These are phyloP conservation scores for Cornus kousa DNA, from an alignment of 148 eudicot genomes.

Conservation along the genomic window DNA sequence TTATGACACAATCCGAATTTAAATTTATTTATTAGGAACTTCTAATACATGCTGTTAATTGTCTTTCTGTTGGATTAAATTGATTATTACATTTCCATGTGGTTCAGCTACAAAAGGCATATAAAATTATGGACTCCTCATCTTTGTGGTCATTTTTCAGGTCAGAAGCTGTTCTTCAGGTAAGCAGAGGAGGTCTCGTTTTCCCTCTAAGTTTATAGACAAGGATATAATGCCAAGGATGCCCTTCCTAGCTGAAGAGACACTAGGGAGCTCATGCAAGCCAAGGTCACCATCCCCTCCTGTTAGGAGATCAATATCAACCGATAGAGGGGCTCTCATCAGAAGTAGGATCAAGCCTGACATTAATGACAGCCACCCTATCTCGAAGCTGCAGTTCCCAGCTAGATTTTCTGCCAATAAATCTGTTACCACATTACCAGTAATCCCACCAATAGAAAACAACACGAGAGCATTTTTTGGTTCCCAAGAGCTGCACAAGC, in stretches of 20 bases:
- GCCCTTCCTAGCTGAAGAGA: slow-evolving; percentile 65
- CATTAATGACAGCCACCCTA: slow-evolving; percentile 41
- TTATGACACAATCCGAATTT: neutral
- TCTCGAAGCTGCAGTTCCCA: slow-evolving; percentile 48
- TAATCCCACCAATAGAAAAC: slow-evolving; percentile 28
- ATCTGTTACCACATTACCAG: slow-evolving; percentile 27
- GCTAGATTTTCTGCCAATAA: slow-evolving; percentile 52
- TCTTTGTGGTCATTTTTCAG: slow-evolving; percentile 32
- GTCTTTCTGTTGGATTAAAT: neutral
- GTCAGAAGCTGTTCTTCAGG: slow-evolving; percentile 74
- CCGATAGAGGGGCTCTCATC: slow-evolving; percentile 71
- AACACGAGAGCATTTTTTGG: slow-evolving; percentile 18
- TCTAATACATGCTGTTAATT: neutral
- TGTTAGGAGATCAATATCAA: slow-evolving; percentile 72
- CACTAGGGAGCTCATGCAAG: slow-evolving; percentile 30
- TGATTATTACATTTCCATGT: neutral
- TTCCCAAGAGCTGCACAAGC: slow-evolving; percentile 20
- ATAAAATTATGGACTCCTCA: neutral
- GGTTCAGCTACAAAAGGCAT: neutral
- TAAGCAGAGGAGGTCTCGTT: slow-evolving; percentile 64
- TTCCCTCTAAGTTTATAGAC: slow-evolving; percentile 56
- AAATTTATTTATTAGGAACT: neutral
- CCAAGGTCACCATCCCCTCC: slow-evolving; percentile 84
- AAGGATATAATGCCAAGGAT: slow-evolving; percentile 52
- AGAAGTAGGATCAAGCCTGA: slow-evolving; percentile 65